Percentiles rank a stretch among this genome's conserved stretches.
These are phyloP conservation scores for Ophiocordyceps camponoti-floridani DNA, from an alignment of 2,329 filamentous ascomycete species.

Conservation along the genomic window DNA sequence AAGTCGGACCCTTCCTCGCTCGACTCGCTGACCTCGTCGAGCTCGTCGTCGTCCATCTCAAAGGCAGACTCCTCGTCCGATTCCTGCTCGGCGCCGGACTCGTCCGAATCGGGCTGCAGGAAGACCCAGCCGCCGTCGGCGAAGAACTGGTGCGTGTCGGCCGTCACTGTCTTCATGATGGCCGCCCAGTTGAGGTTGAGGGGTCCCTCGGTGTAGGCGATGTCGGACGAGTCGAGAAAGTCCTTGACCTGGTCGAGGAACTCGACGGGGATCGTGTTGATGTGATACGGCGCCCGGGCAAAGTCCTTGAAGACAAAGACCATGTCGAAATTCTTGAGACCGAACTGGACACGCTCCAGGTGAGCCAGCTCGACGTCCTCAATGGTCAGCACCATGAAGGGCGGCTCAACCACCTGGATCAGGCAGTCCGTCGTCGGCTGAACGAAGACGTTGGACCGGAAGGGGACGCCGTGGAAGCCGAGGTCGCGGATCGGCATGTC, in stretches of 20 bases:
- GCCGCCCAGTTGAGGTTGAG: slow-evolving; percentile 97
- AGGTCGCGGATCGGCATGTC: slow-evolving; percentile 95
- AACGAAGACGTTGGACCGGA: slow-evolving; percentile 86
- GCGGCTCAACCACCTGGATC: slow-evolving; percentile 90
- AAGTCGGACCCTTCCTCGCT: slow-evolving; percentile 81
- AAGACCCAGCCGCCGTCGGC: slow-evolving; percentile 91
- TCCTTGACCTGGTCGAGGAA: slow-evolving; percentile 91
- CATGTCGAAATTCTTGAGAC: slow-evolving; percentile 96
- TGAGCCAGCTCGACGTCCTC: slow-evolving; percentile 95
- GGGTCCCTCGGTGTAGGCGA: slow-evolving; percentile 83
- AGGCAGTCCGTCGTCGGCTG: slow-evolving; percentile 94
- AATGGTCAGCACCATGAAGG: slow-evolving; percentile 88
- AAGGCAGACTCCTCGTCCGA: slow-evolving; percentile 87
- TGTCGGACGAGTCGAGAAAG: slow-evolving; percentile 90
- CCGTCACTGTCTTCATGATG: slow-evolving; percentile 97
- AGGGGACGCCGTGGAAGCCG: slow-evolving; percentile 90
- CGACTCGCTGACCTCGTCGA: slow-evolving; percentile 63
- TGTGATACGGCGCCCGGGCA: slow-evolving; percentile 70
- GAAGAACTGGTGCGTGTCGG: slow-evolving; percentile 90
- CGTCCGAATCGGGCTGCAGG: slow-evolving; percentile 72
- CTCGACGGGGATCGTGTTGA: slow-evolving; percentile 97
- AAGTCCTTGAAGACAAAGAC: slow-evolving; percentile 99
- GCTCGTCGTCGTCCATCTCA: slow-evolving; percentile 72
- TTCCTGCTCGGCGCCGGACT: slow-evolving; percentile 57
- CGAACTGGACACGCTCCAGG: slow-evolving; percentile 88